Evolutionary conservation across 192 early-diverging fungal species (phyloP), one percentile per base, ranked within the genome.

Genomic region (Gamsiella multidivaricata): DNA sequence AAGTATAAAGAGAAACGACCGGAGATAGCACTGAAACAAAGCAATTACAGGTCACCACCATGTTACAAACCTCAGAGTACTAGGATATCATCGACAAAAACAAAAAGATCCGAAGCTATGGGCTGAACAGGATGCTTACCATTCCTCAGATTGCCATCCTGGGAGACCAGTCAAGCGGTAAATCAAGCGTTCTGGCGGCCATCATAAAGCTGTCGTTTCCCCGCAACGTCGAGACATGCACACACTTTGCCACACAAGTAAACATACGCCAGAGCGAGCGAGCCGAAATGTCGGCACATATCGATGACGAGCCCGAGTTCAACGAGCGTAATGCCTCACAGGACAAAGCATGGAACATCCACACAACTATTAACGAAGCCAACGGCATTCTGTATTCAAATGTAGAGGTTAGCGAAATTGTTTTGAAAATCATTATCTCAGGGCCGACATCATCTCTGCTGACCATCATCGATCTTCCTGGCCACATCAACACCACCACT

Each of bases 61-160:
- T 61, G 67, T 54, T 69, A 1, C 22, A 69, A 31, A 70, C 61
- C 23, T 26, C 70, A 3, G 54, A 58, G 26, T 72, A 72, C 49
- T 61, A 72, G 33, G 47, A 52, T 25, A 14, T 65, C 28, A 60
- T 66, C 33, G 71, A 75, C 18, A 75, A 75, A n/a, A 54, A 61
- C 64, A 75, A 75, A 41, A 75, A 36, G 42, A 55, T 75, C 25
- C 62, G 57, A 5, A 61, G 63, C 58, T 49, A 66, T 55, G 71
- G 71, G 4, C 15, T 75, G 33, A 66, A 31, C 50, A 63, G 29
- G 25, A 61, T 66, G 37, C 23, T 75, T 0, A 65, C 63, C 31
- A 66, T 66, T 22, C 71, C 63, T 4, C 71, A 75, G 63, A 66
- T 75, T 47, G 71, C 63, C 37, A 75, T 75, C 36, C 17, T 75